Evolutionary conservation across 2,329 filamentous ascomycete species (phyloP).

Genomic region (Cladophialophora immunda): DNA sequence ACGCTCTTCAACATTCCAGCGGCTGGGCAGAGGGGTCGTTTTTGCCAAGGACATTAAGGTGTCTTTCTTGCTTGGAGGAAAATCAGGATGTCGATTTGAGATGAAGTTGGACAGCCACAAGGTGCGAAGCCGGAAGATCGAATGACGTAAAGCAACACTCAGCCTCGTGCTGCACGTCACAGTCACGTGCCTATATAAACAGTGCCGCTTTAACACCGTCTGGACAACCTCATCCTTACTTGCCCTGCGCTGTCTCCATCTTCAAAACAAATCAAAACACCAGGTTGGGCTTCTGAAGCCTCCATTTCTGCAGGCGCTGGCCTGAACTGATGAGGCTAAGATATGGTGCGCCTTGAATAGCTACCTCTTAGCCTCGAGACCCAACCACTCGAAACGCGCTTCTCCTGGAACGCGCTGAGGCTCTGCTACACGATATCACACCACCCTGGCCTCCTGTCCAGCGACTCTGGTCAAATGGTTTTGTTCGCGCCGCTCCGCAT

Average conservation of each 20-base stretch:
- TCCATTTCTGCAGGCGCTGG: background rate
- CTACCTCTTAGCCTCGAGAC: background rate
- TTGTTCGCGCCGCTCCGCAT: background rate
- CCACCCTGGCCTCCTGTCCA: background rate
- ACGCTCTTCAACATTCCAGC: conserved; percentile 4
- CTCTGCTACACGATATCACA: conserved; percentile 2
- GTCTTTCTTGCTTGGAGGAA: background rate
- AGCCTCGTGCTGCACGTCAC: background rate
- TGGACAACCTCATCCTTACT: background rate
- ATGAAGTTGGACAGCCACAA: background rate
- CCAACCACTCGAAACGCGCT: background rate
- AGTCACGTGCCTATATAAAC: background rate
- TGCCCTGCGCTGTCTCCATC: background rate
- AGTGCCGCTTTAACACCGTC: background rate
- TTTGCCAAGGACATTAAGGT: conserved; percentile 12
- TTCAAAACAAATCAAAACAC: background rate
- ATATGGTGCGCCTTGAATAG: background rate
- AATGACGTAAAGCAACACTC: conserved; percentile 9
- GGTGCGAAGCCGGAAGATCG: background rate
- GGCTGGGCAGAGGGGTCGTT: background rate
- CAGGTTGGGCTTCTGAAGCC: background rate
- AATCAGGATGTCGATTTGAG: conserved; percentile 8
- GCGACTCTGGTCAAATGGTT: background rate
- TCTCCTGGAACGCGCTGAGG: conserved; percentile 1
- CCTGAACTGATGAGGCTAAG: background rate